Conservation (phyloP, 345 rosid species). For the Hypericum androsaemum region DNA sequence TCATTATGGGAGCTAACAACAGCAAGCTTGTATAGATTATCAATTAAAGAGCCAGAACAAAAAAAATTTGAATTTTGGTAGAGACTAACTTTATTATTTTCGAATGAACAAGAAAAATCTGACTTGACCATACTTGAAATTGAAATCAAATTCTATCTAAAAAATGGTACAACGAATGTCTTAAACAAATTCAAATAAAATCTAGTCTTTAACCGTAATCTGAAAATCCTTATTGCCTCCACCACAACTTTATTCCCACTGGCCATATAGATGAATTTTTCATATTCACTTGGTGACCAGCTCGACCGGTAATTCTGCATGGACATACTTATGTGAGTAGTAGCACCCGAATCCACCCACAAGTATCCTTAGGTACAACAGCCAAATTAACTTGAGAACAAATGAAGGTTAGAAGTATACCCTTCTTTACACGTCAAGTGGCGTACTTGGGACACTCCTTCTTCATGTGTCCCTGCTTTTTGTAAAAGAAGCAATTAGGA, state of each 20-base stretch:
- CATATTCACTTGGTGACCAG: not conserved
- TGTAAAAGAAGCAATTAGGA: not conserved
- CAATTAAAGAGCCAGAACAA: not conserved
- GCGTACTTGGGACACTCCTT: not conserved
- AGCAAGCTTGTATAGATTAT: not conserved
- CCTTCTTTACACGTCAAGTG: constrained; percentile 3
- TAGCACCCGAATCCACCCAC: no score
- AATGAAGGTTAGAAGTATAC: no score
- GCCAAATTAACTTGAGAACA: no score
- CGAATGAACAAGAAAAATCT: not conserved
- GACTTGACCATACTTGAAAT: not conserved
- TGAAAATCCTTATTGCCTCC: not conserved
- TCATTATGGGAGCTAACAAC: not conserved
- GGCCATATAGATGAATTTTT: not conserved
- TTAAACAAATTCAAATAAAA: not conserved
- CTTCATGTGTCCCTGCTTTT: not conserved
- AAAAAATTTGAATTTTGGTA: not conserved
- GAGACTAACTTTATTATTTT: not conserved
- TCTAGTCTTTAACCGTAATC: not conserved
- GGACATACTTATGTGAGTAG: not conserved
- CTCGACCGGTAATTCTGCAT: not conserved
- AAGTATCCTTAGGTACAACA: no score
- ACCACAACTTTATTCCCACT: not conserved
- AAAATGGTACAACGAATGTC: not conserved
- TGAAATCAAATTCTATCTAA: not conserved